A percentile compares a stretch with the other conserved stretches of the same genome.
phyloP scores from a whole-genome alignment of 495 filamentous ascomycete species.

The Hypoxylon fuscum region DNA sequence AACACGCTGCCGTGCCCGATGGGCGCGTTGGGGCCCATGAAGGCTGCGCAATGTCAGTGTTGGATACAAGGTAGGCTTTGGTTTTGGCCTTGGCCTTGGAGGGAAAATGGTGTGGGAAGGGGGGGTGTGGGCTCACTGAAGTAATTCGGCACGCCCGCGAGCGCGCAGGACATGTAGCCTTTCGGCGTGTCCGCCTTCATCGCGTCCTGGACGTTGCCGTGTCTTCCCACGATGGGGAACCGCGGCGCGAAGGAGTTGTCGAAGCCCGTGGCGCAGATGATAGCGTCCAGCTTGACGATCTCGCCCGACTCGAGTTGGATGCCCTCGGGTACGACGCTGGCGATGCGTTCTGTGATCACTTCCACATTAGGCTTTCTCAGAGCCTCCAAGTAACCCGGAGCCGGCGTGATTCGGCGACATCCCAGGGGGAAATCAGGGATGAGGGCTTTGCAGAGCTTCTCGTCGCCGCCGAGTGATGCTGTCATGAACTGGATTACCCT shows the following conservation, averaged over 20 bases:
- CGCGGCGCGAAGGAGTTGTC: constrained; percentile 68
- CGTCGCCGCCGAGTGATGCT: constrained; percentile 38
- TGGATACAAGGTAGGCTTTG: background rate
- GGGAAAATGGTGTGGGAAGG: background rate
- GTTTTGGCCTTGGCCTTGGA: background rate
- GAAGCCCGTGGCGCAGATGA: constrained; percentile 79
- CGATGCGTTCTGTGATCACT: constrained; percentile 65
- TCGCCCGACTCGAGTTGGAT: constrained; percentile 66
- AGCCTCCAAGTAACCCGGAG: constrained; percentile 72
- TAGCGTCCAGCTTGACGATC: constrained; percentile 64
- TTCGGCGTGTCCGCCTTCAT: constrained; percentile 49
- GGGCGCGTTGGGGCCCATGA: constrained; percentile 60
- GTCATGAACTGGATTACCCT: constrained; percentile 45
- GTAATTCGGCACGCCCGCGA: constrained; percentile 57
- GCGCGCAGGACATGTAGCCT: constrained; percentile 58
- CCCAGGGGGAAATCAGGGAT: constrained; percentile 73
- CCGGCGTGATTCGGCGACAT: constrained; percentile 74
- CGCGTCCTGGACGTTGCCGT: constrained; percentile 57
- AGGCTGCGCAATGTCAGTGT: constrained; percentile 45
- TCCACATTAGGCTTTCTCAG: constrained; percentile 68
- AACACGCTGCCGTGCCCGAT: constrained; percentile 61
- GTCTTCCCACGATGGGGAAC: constrained; percentile 66
- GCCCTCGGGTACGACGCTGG: constrained; percentile 64
- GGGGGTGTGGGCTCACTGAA: constrained; percentile 49
- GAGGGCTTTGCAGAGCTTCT: constrained; percentile 57